A percentile compares a stretch with the other conserved stretches of the same genome.
These are phyloP conservation scores for Phoma sp. DNA, from an alignment of 2,329 filamentous ascomycete genomes.

Conservation along the genomic window DNA sequence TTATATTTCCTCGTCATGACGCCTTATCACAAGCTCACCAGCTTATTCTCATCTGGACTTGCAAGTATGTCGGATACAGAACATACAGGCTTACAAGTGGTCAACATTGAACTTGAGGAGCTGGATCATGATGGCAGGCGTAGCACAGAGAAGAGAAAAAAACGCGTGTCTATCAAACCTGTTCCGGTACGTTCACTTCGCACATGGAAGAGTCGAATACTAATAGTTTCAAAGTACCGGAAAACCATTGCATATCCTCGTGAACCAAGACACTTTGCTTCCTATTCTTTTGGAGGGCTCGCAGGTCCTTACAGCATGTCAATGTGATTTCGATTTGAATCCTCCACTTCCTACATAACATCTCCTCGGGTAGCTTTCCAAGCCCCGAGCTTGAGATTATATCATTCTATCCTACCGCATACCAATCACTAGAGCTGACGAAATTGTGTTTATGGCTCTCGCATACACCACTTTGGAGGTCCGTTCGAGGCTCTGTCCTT, in stretches of 20 bases:
- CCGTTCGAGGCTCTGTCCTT: too few species aligned
- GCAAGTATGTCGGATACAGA: not conserved
- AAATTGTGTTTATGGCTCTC: not conserved
- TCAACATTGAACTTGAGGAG: constrained; percentile 14
- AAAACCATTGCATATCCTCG: not conserved
- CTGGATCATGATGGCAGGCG: constrained; percentile 4
- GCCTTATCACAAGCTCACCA: not conserved
- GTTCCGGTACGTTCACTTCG: constrained; percentile 1
- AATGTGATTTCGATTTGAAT: not conserved
- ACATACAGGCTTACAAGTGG: not conserved
- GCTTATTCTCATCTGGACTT: not conserved
- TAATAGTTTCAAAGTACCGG: not conserved
- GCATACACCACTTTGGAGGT: not conserved
- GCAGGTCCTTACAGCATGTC: constrained; percentile 4
- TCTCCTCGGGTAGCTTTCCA: not conserved
- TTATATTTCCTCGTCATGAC: not conserved
- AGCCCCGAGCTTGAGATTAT: not conserved
- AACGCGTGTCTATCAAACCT: not conserved
- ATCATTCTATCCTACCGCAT: not conserved
- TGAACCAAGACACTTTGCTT: not conserved
- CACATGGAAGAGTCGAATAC: not conserved
- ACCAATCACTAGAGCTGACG: not conserved
- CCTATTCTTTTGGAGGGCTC: not conserved
- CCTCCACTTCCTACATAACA: not conserved
- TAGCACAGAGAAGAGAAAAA: not conserved